These are phyloP conservation scores for Euphrasia arctica DNA, from an alignment of 305 asterid species.

Conservation along the genomic window DNA sequence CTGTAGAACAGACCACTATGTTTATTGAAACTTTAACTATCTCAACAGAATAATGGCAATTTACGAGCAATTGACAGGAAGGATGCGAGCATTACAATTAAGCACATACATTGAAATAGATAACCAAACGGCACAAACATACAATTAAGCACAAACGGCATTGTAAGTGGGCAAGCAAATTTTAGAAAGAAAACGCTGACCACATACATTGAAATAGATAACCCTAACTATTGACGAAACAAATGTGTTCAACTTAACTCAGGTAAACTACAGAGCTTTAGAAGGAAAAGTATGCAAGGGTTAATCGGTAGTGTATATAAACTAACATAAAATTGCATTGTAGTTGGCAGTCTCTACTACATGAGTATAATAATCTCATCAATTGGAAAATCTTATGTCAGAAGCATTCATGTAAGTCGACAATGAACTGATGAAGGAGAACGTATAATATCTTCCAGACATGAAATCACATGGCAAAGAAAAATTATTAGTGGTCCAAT, in stretches of 20 bases:
- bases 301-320: too few relatives aligned
- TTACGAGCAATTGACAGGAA: background rate
- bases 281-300: too few relatives aligned
- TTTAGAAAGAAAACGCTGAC: constrained; percentile 1
- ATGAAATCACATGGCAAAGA: too few relatives aligned
- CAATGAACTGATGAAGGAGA: too few relatives aligned
- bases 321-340: too few relatives aligned
- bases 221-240: background rate
- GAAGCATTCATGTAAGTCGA: too few relatives aligned
- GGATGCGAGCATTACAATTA: background rate
- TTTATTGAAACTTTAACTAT: constrained; percentile 11
- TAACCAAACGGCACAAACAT: too few relatives aligned
- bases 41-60: constrained; percentile 3
- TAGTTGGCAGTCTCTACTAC: too few relatives aligned
- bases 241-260: background rate
- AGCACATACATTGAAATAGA: background rate
- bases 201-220: background rate
- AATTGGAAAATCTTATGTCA: too few relatives aligned
- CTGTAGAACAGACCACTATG: constrained; percentile 31
- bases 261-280: background rate
- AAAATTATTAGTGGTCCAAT: too few relatives aligned
- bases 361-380: too few relatives aligned
- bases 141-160: constrained; percentile 2
- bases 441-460: too few relatives aligned
- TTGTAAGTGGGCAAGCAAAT: constrained; percentile 1